phyloP scores from a whole-genome alignment of 2,329 filamentous ascomycete genomes.

The Plenodomus lindquistii region DNA sequence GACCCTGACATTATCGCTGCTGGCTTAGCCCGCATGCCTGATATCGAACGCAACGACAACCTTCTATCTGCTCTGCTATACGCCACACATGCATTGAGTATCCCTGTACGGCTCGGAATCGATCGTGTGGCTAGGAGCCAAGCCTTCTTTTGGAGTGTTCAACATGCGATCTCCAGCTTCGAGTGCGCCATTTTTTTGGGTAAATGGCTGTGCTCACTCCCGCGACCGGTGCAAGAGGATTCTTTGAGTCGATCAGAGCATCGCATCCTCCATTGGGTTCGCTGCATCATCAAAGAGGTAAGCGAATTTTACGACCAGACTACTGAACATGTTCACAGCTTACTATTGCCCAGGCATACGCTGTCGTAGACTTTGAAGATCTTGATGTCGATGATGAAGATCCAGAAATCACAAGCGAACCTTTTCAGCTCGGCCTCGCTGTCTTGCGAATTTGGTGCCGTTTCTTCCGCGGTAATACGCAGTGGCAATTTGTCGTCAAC shows the following conservation, averaged over 20 bases:
- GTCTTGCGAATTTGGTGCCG: constrained; percentile 53
- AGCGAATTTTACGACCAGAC: background rate
- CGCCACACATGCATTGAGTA: constrained; percentile 59
- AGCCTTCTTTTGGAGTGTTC: constrained; percentile 61
- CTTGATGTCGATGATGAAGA: constrained; percentile 13
- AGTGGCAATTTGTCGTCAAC: constrained; percentile 55
- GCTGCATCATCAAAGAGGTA: constrained; percentile 50
- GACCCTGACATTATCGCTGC: constrained; percentile 48
- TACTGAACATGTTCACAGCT: background rate
- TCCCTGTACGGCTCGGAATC: constrained; percentile 59
- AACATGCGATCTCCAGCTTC: constrained; percentile 59
- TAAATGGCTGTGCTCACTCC: constrained; percentile 52
- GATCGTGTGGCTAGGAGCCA: constrained; percentile 60
- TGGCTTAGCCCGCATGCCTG: constrained; percentile 45
- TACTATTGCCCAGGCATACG: constrained; percentile 29
- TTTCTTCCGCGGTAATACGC: constrained; percentile 54
- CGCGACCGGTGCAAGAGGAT: constrained; percentile 15
- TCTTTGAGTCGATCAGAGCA: constrained; percentile 42
- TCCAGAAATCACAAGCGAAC: constrained; percentile 21
- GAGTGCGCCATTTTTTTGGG: constrained; percentile 60
- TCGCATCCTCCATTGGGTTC: constrained; percentile 53
- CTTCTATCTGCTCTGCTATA: constrained; percentile 57
- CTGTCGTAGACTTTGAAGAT: constrained; percentile 41
- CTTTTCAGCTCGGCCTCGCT: constrained; percentile 43
- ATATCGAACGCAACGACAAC: constrained; percentile 54